A percentile compares a stretch with the other conserved stretches of the same genome.
Conservation (phyloP, 225 moss, liverwort and hornwort genomes). For the Pseudisothecium myosuroides region DNA sequence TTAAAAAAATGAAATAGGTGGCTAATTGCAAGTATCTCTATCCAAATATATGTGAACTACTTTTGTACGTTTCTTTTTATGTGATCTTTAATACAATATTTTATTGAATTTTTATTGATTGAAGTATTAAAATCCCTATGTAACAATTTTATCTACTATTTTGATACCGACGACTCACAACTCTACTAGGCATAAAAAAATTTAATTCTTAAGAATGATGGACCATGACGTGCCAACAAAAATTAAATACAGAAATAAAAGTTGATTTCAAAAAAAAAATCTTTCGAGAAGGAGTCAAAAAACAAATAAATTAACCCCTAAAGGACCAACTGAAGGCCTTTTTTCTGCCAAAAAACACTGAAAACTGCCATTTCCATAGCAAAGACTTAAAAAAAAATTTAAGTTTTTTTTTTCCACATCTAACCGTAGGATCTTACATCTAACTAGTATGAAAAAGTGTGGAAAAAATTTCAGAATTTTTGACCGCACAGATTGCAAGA, state of each 20-base stretch:
- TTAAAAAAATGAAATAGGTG: no score
- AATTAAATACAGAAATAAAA: background rate
- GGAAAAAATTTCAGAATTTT: no score
- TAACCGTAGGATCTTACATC: no score
- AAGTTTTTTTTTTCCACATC: no score
- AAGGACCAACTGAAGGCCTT: no score
- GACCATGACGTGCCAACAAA: background rate
- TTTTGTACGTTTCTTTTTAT: rapidly evolving
- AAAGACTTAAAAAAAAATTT: no score
- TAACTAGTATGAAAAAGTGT: no score
- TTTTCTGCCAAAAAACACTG: no score
- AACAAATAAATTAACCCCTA: background rate
- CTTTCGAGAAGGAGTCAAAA: rapidly evolving
- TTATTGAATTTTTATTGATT: background rate
- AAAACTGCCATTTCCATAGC: no score
- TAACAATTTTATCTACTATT: background rate
- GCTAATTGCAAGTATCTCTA: background rate
- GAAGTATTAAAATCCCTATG: background rate
- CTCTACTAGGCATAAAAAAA: background rate
- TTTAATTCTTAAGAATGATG: background rate
- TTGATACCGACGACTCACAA: no score
- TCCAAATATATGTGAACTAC: background rate
- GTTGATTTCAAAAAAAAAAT: rapidly evolving
- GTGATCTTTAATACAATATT: background rate
- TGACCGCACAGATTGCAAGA: no score